These are phyloP conservation scores for Stephania japonica DNA, from an alignment of 164 flowering plant genomes.

Conservation along the genomic window DNA sequence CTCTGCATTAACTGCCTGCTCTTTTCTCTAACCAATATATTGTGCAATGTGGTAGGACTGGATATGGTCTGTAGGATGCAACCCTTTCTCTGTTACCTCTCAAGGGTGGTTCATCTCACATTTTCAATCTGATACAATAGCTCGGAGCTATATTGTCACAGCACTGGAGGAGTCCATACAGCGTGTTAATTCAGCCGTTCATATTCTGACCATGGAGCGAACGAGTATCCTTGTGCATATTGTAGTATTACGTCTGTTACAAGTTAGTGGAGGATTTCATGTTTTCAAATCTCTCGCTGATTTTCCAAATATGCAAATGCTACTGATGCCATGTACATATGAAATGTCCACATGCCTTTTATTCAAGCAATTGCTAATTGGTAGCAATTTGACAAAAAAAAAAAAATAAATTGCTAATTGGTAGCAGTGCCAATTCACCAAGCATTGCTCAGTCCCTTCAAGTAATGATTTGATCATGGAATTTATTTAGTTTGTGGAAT, in stretches of 20 bases:
- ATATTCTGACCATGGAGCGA: slow-evolving; percentile 64
- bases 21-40: slow-evolving; percentile 7
- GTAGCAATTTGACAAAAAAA: too few species aligned
- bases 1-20: background rate
- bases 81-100: slow-evolving; percentile 73
- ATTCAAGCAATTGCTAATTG: background rate
- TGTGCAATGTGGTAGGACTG: slow-evolving; percentile 61
- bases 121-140: slow-evolving; percentile 87
- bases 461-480: background rate
- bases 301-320: background rate
- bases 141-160: slow-evolving; percentile 88
- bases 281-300: background rate
- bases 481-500: background rate
- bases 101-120: slow-evolving; percentile 83
- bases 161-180: slow-evolving; percentile 86
- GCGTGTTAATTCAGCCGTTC: slow-evolving; percentile 78
- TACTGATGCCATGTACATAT: background rate
- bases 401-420: background rate
- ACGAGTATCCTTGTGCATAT: slow-evolving; percentile 74
- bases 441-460: background rate
- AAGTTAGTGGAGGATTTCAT: background rate
- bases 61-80: slow-evolving; percentile 99
- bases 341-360: background rate
- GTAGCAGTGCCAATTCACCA: background rate
- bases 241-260: background rate